Evolutionary conservation across 2,329 filamentous ascomycete species (phyloP).

Genomic region (Calcarisporium arbuscula): DNA sequence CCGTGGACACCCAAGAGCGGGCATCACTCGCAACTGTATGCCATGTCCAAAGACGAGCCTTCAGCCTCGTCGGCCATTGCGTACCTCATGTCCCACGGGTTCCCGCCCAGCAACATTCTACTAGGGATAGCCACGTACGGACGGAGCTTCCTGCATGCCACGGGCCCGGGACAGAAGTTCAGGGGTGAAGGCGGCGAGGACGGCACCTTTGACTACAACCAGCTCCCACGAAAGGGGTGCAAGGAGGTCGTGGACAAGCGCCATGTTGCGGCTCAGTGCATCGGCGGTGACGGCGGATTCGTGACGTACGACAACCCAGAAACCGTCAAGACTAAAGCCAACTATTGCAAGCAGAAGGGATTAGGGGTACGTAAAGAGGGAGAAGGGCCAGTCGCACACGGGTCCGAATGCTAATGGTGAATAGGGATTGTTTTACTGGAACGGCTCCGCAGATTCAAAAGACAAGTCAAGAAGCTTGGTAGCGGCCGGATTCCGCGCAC

Average conservation of each 20-base stretch:
- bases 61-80: conserved; percentile 62
- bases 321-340: conserved; percentile 69
- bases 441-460: conserved; percentile 63
- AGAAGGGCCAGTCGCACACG: conserved; percentile 2
- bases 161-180: conserved; percentile 57
- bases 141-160: conserved; percentile 63
- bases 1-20: conserved; percentile 62
- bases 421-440: conserved; percentile 76
- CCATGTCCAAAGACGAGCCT: conserved; percentile 51
- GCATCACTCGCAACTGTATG: conserved; percentile 71
- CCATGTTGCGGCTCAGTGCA: conserved; percentile 63
- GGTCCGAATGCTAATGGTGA: too few relatives aligned
- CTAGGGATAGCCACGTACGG: conserved; percentile 72
- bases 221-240: conserved; percentile 56
- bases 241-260: conserved; percentile 63
- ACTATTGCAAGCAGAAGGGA: conserved; percentile 63
- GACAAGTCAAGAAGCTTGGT: conserved; percentile 52
- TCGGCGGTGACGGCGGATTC: conserved; percentile 68
- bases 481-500: conserved; percentile 50
- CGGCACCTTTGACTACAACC: conserved; percentile 67
- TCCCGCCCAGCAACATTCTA: conserved; percentile 65
- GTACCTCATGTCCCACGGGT: conserved; percentile 59
- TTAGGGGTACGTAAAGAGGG: conserved; percentile 49
- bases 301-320: conserved; percentile 74
- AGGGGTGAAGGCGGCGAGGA: conserved; percentile 52